These are phyloP conservation scores for Penicillium olsonii DNA, from an alignment of 2,329 filamentous ascomycete species.

Conservation along the genomic window DNA sequence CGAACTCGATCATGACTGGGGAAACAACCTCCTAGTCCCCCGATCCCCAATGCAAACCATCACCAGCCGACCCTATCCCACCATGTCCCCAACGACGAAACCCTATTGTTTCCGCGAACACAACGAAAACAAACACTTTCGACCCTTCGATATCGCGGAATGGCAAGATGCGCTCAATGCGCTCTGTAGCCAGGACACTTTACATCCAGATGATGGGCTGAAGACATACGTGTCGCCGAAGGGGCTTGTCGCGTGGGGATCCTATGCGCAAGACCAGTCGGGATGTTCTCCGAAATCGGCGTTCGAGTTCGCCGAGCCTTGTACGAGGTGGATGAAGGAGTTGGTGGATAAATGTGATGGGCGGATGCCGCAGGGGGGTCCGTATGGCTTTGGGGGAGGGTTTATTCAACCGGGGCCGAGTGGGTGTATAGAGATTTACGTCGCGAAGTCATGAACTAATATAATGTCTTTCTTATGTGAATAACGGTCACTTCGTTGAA, in stretches of 20 bases:
- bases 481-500: too few relatives aligned
- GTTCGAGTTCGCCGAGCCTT: neutral
- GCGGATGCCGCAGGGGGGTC: neutral
- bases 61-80: neutral
- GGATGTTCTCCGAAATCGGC: neutral
- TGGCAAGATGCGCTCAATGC: neutral
- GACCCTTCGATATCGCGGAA: neutral
- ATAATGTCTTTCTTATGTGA: too few relatives aligned
- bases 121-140: neutral
- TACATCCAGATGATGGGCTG: neutral
- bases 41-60: neutral
- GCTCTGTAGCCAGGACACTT: neutral
- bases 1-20: neutral
- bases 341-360: neutral
- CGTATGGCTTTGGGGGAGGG: neutral
- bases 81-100: neutral
- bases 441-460: neutral
- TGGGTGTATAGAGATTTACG: neutral
- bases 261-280: constrained; percentile 2
- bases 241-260: neutral
- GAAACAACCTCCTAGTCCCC: neutral
- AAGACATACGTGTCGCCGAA: neutral
- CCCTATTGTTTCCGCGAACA: neutral
- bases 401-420: neutral
- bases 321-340: neutral